These are phyloP conservation scores for Trifolium dubium DNA, from an alignment of 306 rosid species.

Conservation along the genomic window DNA sequence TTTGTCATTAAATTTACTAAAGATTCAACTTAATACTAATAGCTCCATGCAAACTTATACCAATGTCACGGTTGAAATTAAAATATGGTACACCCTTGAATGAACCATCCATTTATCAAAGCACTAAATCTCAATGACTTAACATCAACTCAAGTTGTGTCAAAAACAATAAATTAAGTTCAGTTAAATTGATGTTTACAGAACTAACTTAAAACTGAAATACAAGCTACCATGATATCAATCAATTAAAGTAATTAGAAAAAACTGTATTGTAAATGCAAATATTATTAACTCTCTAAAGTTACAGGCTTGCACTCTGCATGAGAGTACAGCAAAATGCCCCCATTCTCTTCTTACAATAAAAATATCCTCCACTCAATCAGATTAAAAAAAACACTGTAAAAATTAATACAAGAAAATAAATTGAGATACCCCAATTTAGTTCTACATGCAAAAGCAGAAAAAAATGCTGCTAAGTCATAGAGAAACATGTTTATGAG, in stretches of 20 bases:
- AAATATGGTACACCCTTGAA: background rate
- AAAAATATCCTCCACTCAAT: conserved; percentile 71
- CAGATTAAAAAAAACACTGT: conserved; percentile 46
- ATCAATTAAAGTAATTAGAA: background rate
- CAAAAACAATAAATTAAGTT: background rate
- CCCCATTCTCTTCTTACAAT: conserved; percentile 45
- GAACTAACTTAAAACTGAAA: conserved; percentile 6
- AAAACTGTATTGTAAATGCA: conserved; percentile 24
- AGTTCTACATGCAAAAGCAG: conserved; percentile 59
- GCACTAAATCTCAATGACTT: background rate
- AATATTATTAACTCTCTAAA: conserved; percentile 46
- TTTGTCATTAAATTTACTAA: background rate
- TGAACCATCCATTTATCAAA: background rate
- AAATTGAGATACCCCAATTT: conserved; percentile 41
- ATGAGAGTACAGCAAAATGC: conserved; percentile 67
- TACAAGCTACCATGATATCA: background rate
- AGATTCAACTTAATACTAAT: background rate
- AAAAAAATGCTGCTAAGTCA: conserved; percentile 54
- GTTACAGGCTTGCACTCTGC: conserved; percentile 67
- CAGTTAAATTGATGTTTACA: background rate
- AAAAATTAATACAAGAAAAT: conserved; percentile 51
- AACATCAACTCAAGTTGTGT: background rate
- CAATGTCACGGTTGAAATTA: background rate
- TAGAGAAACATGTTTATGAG: conserved; percentile 37
- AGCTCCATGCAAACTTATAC: background rate